Evolutionary conservation across 768 basidiomycete species (phyloP).

Genomic region (Mycena galericulata): DNA sequence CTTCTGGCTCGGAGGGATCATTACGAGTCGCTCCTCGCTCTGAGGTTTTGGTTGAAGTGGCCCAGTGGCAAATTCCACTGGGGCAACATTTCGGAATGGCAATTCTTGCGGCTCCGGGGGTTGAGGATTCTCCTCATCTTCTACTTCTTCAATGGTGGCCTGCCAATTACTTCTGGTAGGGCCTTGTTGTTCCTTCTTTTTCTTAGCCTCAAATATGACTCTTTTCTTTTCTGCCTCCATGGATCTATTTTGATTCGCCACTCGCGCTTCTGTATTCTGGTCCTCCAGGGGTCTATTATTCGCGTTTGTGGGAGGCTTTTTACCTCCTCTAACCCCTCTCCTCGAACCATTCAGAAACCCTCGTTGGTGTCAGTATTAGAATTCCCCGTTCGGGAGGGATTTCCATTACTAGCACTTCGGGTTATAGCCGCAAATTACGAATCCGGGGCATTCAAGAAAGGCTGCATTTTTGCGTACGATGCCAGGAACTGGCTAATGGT

Average conservation of each 20-base stretch:
- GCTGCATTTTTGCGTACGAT: not conserved
- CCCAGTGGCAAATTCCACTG: not conserved
- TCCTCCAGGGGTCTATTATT: not conserved
- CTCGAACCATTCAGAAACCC: not conserved
- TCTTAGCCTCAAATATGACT: not conserved
- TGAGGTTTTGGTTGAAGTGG: not conserved
- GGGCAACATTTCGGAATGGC: not conserved
- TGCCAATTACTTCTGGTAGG: not conserved
- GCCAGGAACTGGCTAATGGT: not conserved
- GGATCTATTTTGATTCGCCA: not conserved
- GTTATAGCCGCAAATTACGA: not conserved
- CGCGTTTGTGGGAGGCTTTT: not conserved
- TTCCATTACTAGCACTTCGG: not conserved
- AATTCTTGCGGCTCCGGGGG: not conserved
- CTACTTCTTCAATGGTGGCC: not conserved
- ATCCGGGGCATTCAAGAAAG: not conserved
- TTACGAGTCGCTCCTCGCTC: not conserved
- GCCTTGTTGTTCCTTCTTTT: not conserved
- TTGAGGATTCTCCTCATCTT: not conserved
- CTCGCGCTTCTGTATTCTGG: not conserved
- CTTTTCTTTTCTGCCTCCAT: not conserved
- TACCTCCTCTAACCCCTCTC: not conserved
- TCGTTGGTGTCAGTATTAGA: not conserved
- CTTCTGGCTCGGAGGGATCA: no score
- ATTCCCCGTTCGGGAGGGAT: conserved; percentile 14